Evolutionary conservation across 345 rosid species (phyloP), one percentile per base, ranked within the genome.

Genomic region (Eucalyptus polyanthemos): DNA sequence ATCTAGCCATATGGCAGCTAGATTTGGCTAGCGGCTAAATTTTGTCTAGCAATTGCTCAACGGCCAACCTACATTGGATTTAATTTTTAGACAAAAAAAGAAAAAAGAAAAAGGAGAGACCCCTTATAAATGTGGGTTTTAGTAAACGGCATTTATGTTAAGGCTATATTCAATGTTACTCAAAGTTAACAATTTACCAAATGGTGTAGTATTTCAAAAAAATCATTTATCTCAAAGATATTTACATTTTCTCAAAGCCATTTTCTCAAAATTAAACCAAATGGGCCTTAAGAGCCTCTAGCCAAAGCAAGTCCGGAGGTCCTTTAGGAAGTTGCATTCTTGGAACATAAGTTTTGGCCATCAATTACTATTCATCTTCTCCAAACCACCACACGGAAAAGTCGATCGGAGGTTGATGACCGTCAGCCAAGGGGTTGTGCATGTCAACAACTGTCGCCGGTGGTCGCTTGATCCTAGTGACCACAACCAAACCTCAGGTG

Each of bases 341-440:
- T 0, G 1, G 0, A 53, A 53, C 19, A 5, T 53, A 21, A 53
- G 25, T 53, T 53, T 53, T 53, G 58, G 11, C 25, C 5, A 0
- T 53, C 5, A 5, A 21, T 53, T 53, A 53, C 11, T 19, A 3
- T 53, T 53, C 25, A 53, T 53, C 25, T 53, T 53, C 58, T 53
- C 58, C 58, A 53, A 53, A 53, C 58, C 25, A 21, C 11, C 58
- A 53, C 11, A 3, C 0, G 5, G 11, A 8, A 53, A 53, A 53
- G 11, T 53, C 2, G 0, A 21, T 53, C 0, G 2, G 10, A 53
- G 2, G 11, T 19, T 0, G 1, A 53, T 2, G 0, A 19, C 10
- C 5, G 0, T 53, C 4, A 0, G 0, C 56, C 24, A 53, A 53
- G 24, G 56, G 56, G 9, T 53, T 53, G 11, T 2, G 24, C 22